Conservation (phyloP, 2,329 filamentous ascomycete species). For the Penicillium sp. region DNA sequence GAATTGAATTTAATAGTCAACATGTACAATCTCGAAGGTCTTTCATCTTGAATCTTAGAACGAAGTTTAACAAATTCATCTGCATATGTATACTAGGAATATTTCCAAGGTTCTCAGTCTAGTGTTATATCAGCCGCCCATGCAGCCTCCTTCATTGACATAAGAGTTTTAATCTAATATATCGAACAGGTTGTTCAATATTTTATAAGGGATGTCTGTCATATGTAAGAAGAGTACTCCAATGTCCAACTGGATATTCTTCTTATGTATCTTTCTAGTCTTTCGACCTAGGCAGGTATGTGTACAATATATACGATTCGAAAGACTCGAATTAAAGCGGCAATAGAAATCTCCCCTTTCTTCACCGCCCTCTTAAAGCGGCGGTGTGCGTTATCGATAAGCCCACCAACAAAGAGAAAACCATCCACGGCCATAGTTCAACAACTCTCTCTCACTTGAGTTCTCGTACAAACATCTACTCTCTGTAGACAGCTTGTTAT, state of each 20-base stretch:
- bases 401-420: neutral
- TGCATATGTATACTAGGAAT: neutral
- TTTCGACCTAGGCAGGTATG: too few species aligned
- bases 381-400: constrained; percentile 2
- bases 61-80: neutral
- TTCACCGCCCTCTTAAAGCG: neutral
- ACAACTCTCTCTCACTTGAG: neutral
- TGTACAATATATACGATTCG: neutral
- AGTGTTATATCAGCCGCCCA: neutral
- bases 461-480: neutral
- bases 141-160: neutral
- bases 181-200: neutral
- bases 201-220: neutral
- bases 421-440: neutral
- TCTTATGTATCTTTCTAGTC: neutral
- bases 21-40: neutral
- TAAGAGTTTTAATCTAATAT: neutral
- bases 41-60: neutral
- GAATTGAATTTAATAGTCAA: constrained; percentile 2
- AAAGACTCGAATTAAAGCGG: neutral
- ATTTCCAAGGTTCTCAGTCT: neutral
- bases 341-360: neutral
- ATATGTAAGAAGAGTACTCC: neutral
- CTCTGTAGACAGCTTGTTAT: too few species aligned
- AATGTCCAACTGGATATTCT: neutral